A percentile compares a stretch with the other conserved stretches of the same genome.
These are phyloP conservation scores for Athelia sp. DNA, from an alignment of 1,284 basidiomycete genomes.

Conservation along the genomic window DNA sequence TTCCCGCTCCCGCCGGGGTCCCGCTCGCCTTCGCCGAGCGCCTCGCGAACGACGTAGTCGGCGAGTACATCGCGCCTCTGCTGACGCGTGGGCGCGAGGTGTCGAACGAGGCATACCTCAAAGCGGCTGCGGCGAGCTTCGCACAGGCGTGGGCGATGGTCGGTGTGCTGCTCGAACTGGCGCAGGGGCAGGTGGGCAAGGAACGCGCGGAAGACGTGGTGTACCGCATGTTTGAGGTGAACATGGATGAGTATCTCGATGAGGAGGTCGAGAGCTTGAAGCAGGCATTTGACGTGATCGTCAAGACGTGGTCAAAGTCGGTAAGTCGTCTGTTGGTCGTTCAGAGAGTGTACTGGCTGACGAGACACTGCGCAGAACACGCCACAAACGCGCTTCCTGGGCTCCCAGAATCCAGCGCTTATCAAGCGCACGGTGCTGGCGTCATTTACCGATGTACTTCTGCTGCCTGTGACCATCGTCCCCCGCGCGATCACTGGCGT, in stretches of 20 bases:
- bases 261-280: constrained; percentile 88
- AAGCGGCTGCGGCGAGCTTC: constrained; percentile 87
- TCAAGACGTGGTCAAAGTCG: constrained; percentile 75
- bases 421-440: constrained; percentile 91
- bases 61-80: constrained; percentile 82
- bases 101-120: constrained; percentile 72
- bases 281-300: constrained; percentile 68
- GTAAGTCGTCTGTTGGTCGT: constrained; percentile 28
- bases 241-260: constrained; percentile 96
- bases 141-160: constrained; percentile 85
- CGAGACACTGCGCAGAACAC: constrained; percentile 16
- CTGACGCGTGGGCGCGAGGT: constrained; percentile 76
- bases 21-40: constrained; percentile 74
- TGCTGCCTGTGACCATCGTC: constrained; percentile 94
- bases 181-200: constrained; percentile 18
- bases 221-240: constrained; percentile 88
- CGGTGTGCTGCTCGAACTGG: constrained; percentile 62
- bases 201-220: constrained; percentile 9
- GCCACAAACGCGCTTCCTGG: constrained; percentile 65
- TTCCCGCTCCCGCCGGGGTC: constrained; percentile 74
- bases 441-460: constrained; percentile 85
- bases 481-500: constrained; percentile 75
- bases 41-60: constrained; percentile 76
- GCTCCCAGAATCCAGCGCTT: constrained; percentile 84
- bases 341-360: constrained; percentile 8